Base-by-base conservation (phyloP, 1,284 basidiomycete species). In the Puccinia novopanici region DNA sequence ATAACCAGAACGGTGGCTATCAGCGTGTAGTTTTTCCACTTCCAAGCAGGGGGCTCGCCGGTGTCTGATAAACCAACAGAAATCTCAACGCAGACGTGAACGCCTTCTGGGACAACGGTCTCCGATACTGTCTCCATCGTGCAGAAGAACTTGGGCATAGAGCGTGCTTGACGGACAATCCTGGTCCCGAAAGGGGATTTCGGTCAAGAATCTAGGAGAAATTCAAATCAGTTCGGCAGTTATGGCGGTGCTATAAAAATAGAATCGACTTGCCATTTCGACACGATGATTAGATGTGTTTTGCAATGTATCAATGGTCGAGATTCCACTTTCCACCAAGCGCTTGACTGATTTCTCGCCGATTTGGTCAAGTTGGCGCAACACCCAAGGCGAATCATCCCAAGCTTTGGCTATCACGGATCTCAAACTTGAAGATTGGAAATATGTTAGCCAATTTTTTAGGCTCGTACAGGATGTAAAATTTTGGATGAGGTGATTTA, bases 331-430 rank as follows among this genome's bases (percentile, higher is more conserved):
- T 40, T 81, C 79, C 42, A 63, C 72, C 40, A 81, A 27, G 45
- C 79, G 79, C 63, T 75, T 81, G 37, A 75, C 72, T 19, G 79
- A 81, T 50, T 81, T 81, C 15, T 81, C 79, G 10, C 79, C 79
- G 9, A 81, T 81, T 59, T 74, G 72, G 37, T 81, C 79, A 6
- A 81, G 63, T 40, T 81, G 79, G 24, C 72, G 71, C 59, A 81
- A 42, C 34, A 81, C 79, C 71, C 71, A 81, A 1, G 79, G 79
- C 10, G 79, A 75, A 57, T 65, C 61, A 67, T 81, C 79, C 79
- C 79, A 81, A 45, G 79, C 79, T 57, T 75, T 74, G n/a, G 79
- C 79, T 45, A 61, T 75, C 19, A 75, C 79, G 4, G 79, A 81
- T 27, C 79, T 59, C 48, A 81, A 75, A 40, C 79, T 81, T 27